Evolutionary conservation across 1,284 basidiomycete species (phyloP), one percentile per base, ranked within the genome.

Genomic region (Pisolithus thermaeus): DNA sequence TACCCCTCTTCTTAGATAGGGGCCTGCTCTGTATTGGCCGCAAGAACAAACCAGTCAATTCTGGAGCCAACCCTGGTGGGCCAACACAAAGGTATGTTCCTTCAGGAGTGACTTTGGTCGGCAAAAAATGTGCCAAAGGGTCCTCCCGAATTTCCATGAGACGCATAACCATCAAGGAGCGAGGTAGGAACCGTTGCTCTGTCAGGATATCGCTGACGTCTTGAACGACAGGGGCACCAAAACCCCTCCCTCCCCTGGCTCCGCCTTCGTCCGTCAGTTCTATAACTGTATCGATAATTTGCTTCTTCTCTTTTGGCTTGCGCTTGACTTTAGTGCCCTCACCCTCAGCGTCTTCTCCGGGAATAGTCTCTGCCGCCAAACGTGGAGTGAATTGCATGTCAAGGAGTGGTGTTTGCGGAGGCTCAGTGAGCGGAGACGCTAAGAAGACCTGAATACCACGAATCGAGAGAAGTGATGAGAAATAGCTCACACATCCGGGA

Each of bases 91-190:
- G 84, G 69, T 84, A 85, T 11, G 81, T 82, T 16, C 83, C 87
- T 43, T 81, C 78, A 8, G 83, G 73, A 6, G 84, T 86, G 36
- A 79, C 73, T 62, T 80, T 86, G 1, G 83, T 90, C 1, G 93
- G 92, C 47, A 95, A 70, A 72, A 96, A 95, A 65, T 94, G 85
- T 3, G 84, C 74, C 2, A 90, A 72, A 14, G 93, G 93, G 61
- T 97, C 91, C 25, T 87, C 82, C 36, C 89, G 83, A 59, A 96
- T 92, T 62, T 90, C 84, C 47, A 90, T 76, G 8, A 96, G 75
- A 23, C 87, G 84, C 77, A 92, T 84, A 48, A 92, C 81, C 48
- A 88, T 77, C 2, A 87, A 75, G 11, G 92, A 92, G 28, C 86
- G 81, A 6, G 92, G 91, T 45, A 97, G 82, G 66, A 86, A 94